Conservation (phyloP, 116 monocot species). For the Iris pallida region DNA sequence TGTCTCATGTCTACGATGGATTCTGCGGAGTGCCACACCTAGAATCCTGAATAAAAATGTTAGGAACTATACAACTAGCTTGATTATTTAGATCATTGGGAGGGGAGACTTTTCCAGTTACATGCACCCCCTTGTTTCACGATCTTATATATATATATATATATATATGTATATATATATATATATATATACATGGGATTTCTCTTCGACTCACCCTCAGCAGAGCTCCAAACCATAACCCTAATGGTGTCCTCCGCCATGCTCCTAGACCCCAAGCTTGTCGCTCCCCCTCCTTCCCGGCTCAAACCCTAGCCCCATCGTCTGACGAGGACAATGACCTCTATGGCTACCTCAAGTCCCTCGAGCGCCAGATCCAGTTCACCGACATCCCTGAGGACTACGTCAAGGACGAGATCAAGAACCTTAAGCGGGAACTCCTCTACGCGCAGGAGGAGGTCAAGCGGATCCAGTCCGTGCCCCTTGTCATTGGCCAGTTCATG, state of each 20-base stretch:
- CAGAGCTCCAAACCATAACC: neutral
- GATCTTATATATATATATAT: too few species aligned
- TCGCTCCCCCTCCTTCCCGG: conserved; percentile 21
- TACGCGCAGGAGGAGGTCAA: conserved; percentile 98
- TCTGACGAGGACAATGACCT: conserved; percentile 76
- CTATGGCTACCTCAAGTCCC: conserved; percentile 67
- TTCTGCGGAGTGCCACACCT: too few species aligned
- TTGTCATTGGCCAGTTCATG: conserved; percentile 94
- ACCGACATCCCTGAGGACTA: conserved; percentile 97
- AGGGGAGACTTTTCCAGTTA: too few species aligned
- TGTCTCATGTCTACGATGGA: too few species aligned
- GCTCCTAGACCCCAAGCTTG: conserved; percentile 43
- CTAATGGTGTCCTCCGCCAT: conserved; percentile 52
- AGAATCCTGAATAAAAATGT: too few species aligned
- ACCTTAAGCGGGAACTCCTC: conserved; percentile 91
- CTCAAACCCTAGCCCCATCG: neutral
- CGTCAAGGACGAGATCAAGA: conserved; percentile 97
- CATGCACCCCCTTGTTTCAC: too few species aligned
- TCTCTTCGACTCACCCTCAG: neutral
- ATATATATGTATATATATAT: too few species aligned
- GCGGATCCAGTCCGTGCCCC: conserved; percentile 83
- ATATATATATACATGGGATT: too few species aligned
- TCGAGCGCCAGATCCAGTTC: conserved; percentile 86
- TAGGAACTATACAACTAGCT: too few species aligned
- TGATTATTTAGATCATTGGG: too few species aligned